These are phyloP conservation scores for Pseudogymnoascus sp. DNA, from an alignment of 2,329 filamentous ascomycete species.

Conservation along the genomic window DNA sequence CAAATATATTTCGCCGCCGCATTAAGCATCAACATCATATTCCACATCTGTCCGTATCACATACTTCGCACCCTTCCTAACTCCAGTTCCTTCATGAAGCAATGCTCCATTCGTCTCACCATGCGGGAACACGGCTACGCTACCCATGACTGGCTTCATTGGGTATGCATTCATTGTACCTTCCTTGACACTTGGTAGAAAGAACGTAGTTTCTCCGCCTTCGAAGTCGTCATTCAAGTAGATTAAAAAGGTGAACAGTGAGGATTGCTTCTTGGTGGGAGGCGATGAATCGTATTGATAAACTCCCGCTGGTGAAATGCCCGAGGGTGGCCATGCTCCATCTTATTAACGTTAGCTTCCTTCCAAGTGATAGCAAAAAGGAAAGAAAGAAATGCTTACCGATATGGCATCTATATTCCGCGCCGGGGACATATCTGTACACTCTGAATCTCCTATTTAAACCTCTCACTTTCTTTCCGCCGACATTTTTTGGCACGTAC, in stretches of 20 bases:
- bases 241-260: conserved; percentile 61
- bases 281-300: conserved; percentile 65
- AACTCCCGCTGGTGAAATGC: conserved; percentile 40
- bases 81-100: conserved; percentile 64
- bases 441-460: conserved; percentile 65
- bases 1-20: not conserved
- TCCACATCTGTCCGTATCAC: conserved; percentile 66
- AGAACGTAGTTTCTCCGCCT: conserved; percentile 65
- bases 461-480: conserved; percentile 51
- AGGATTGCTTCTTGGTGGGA: conserved; percentile 51
- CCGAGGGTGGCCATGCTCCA: conserved; percentile 66
- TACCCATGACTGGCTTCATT: conserved; percentile 61
- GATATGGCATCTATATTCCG: conserved; percentile 65
- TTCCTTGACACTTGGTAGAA: conserved; percentile 56
- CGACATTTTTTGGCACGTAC: conserved; percentile 49
- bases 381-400: conserved; percentile 22
- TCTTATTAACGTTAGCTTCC: conserved; percentile 32
- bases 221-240: conserved; percentile 68
- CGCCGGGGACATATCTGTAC: conserved; percentile 65
- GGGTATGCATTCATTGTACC: conserved; percentile 63
- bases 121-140: conserved; percentile 62
- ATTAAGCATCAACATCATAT: conserved; percentile 47
- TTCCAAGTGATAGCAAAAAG: not conserved
- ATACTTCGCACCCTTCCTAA: conserved; percentile 59
- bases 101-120: conserved; percentile 59